These are phyloP conservation scores for Thraustotheca clavata DNA, from an alignment of 352 stramenopile species.

Conservation along the genomic window DNA sequence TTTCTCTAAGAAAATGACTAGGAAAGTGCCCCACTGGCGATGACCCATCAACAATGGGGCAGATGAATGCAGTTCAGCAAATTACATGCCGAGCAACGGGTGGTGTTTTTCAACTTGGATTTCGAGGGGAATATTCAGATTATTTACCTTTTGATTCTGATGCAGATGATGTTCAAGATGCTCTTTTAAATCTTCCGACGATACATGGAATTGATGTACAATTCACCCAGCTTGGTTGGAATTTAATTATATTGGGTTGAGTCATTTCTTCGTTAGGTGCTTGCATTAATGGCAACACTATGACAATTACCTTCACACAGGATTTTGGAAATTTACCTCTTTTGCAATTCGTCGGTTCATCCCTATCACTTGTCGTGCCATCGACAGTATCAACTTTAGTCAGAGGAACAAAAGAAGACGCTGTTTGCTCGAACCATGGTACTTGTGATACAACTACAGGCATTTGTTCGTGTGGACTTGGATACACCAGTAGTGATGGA, in stretches of 20 bases:
- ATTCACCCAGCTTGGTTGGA: conserved; percentile 26
- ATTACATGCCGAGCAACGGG: conserved; percentile 50
- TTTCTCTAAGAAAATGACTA: conserved; percentile 12
- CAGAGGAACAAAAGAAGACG: conserved; percentile 84
- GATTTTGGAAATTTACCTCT: conserved; percentile 42
- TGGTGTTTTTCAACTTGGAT: conserved; percentile 53
- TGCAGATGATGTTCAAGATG: conserved; percentile 33
- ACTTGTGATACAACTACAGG: conserved; percentile 62
- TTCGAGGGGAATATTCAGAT: conserved; percentile 38
- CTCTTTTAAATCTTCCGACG: conserved; percentile 36
- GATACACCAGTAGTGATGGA: conserved; percentile 56
- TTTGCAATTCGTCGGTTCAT: conserved; percentile 33
- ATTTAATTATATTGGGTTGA: neutral
- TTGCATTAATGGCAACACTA: conserved; percentile 33
- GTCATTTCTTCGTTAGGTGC: conserved; percentile 33
- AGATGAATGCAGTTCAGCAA: conserved; percentile 79
- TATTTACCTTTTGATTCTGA: conserved; percentile 51
- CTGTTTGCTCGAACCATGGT: conserved; percentile 81
- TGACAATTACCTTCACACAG: conserved; percentile 45
- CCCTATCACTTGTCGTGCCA: conserved; percentile 13
- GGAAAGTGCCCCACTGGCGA: conserved; percentile 82
- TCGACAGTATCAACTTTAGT: conserved; percentile 37
- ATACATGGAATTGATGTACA: conserved; percentile 45
- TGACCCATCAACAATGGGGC: conserved; percentile 62
- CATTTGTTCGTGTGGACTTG: conserved; percentile 37